phyloP scores from a whole-genome alignment of 371 early-diverging fungal species.

The Modicella reniformis region DNA sequence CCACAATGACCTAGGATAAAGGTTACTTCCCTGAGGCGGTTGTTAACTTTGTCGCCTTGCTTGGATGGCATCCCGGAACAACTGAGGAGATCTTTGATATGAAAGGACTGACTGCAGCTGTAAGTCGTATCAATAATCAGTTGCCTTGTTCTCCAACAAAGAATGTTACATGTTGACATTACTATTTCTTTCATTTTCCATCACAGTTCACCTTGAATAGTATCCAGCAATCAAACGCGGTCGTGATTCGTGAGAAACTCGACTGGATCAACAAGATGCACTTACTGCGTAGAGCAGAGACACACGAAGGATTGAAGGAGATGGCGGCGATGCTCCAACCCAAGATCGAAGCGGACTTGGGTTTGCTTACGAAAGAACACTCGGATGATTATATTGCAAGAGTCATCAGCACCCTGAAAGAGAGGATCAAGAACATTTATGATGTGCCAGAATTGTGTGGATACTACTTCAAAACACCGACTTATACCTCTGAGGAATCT shows the following conservation, averaged over 20 bases:
- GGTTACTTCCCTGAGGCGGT: slow-evolving; percentile 91
- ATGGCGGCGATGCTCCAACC: slow-evolving; percentile 45
- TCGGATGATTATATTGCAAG: slow-evolving; percentile 56
- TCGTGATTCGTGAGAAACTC: slow-evolving; percentile 82
- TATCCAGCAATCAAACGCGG: slow-evolving; percentile 80
- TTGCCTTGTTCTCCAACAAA: background rate
- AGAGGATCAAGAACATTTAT: slow-evolving; percentile 66
- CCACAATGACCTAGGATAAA: slow-evolving; percentile 58
- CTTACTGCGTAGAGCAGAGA: slow-evolving; percentile 63
- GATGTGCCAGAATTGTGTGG: slow-evolving; percentile 68
- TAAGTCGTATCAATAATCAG: slow-evolving; percentile 39
- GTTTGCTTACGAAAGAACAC: slow-evolving; percentile 10
- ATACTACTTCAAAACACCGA: slow-evolving; percentile 69
- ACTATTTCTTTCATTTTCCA: background rate
- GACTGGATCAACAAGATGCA: slow-evolving; percentile 89
- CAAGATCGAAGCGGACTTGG: slow-evolving; percentile 36
- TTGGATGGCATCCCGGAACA: slow-evolving; percentile 84
- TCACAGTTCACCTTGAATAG: slow-evolving; percentile 74
- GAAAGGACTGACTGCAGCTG: slow-evolving; percentile 72
- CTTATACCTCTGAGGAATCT: slow-evolving; percentile 63
- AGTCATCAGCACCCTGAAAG: slow-evolving; percentile 65
- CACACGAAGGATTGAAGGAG: slow-evolving; percentile 55
- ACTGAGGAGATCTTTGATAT: slow-evolving; percentile 73
- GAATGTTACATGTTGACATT: background rate
- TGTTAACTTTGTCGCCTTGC: slow-evolving; percentile 86